Conservation (phyloP, 2,329 filamentous ascomycete species). For the Botrytis deweyae region DNA sequence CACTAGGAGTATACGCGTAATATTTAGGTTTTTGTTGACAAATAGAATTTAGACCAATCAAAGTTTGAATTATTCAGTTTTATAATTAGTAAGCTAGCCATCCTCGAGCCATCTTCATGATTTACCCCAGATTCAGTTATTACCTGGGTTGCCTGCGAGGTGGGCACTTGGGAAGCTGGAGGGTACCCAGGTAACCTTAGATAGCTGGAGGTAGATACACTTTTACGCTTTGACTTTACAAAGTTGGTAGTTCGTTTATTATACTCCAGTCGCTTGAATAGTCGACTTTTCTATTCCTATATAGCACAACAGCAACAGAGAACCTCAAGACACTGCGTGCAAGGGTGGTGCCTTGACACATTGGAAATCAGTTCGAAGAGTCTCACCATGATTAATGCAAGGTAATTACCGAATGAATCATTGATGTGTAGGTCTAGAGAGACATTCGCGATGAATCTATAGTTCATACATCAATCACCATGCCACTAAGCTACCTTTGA, state of each 20-base stretch:
- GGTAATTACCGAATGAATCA: no score
- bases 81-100: no score
- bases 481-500: neutral
- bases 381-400: no score
- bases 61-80: neutral
- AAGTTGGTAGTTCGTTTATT: neutral
- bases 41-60: neutral
- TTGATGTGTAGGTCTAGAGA: no score
- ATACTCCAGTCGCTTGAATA: no score
- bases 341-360: no score
- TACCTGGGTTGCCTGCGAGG: neutral
- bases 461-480: neutral
- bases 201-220: neutral
- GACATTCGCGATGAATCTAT: neutral
- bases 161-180: no score
- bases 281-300: neutral
- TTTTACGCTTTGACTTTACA: neutral
- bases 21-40: neutral
- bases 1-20: neutral
- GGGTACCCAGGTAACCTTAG: no score
- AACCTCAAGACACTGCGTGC: no score
- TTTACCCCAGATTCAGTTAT: constrained; percentile 3
- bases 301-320: neutral
- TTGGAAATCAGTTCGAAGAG: no score
- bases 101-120: neutral